Base-by-base conservation (phyloP, 352 stramenopile species). In the Globisporangium canariense region DNA sequence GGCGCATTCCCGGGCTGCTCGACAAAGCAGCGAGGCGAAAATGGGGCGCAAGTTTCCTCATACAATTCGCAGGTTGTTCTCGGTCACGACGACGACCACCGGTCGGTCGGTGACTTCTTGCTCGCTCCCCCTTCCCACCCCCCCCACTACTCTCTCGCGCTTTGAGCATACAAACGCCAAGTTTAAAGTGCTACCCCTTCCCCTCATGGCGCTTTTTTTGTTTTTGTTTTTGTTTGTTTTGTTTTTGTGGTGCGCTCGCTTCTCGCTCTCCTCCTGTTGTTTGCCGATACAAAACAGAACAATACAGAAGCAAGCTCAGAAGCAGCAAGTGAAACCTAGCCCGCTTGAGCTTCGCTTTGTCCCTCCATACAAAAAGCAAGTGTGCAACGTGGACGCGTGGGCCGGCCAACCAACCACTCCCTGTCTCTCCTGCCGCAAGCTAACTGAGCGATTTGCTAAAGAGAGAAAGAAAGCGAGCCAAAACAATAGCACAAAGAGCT, bases 51-150 rank as follows among this genome's bases (percentile, higher is more conserved):
- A 28, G 34, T 58, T 64, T 64, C 58, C 13, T 7, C 58, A 64
- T 64, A 64, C 58, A 64, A 40, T 50, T 25, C n/a, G 58, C 58
- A 20, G 36, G 32, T 50, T 64, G 58, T 64, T 64, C 58, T 64
- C 28, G 34, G 14, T 4, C 25, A 58, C 58, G 47, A 64, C 58
- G 46, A 51, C 58, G 58, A 64, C 58, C 45, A 64, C 45, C 58
- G 58, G 58, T 64, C 58, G 58, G 58, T 64, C 58, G 58, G 58
- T 18, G 9, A 64, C 5, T 18, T 36, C 32, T 3, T 45, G 11
- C 54, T n/a, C 18, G 18, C 40, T 14, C 38, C 56, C 56, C 40
- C 56, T 52, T 53, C 25, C 13, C 56, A 49, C 34, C 28, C 34
- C 11, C 34, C 34, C 8, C 34, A 40, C 13, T 13, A 46, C 40